Conservation (phyloP, 2,329 filamentous ascomycete species). For the Eutypa lata region DNA sequence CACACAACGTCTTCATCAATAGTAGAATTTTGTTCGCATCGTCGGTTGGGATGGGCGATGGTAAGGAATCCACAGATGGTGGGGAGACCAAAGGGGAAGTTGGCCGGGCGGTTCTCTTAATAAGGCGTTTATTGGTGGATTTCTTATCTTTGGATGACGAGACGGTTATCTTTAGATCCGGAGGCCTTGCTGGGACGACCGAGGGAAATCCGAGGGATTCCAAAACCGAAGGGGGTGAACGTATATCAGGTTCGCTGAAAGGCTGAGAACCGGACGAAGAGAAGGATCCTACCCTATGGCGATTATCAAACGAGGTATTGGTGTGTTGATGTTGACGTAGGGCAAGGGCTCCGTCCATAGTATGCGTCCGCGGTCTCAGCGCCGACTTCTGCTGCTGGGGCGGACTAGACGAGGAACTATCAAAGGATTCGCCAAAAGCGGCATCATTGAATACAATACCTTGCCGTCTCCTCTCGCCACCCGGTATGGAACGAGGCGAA, state of each 20-base stretch:
- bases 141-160: constrained; percentile 44
- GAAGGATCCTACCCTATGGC: constrained; percentile 68
- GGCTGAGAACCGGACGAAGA: constrained; percentile 59
- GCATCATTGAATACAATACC: constrained; percentile 61
- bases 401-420: constrained; percentile 42
- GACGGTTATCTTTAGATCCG: constrained; percentile 33
- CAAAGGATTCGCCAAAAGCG: constrained; percentile 47
- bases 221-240: constrained; percentile 35
- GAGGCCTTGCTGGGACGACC: constrained; percentile 29
- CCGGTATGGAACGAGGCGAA: constrained; percentile 46
- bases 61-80: constrained; percentile 58
- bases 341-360: constrained; percentile 49
- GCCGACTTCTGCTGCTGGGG: constrained; percentile 32
- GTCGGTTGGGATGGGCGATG: constrained; percentile 57
- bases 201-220: constrained; percentile 43
- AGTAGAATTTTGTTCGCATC: constrained; percentile 70
- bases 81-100: constrained; percentile 54
- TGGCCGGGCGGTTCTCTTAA: constrained; percentile 56
- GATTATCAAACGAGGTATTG: constrained; percentile 42
- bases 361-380: constrained; percentile 54
- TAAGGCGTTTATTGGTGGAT: constrained; percentile 45
- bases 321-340: constrained; percentile 43
- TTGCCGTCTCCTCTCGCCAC: constrained; percentile 47
- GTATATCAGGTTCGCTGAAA: constrained; percentile 43
- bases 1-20: constrained; percentile 74